A percentile compares a stretch with the other conserved stretches of the same genome.
Conservation (phyloP, 1,284 basidiomycete genomes). For the Pseudozyma sp. region DNA sequence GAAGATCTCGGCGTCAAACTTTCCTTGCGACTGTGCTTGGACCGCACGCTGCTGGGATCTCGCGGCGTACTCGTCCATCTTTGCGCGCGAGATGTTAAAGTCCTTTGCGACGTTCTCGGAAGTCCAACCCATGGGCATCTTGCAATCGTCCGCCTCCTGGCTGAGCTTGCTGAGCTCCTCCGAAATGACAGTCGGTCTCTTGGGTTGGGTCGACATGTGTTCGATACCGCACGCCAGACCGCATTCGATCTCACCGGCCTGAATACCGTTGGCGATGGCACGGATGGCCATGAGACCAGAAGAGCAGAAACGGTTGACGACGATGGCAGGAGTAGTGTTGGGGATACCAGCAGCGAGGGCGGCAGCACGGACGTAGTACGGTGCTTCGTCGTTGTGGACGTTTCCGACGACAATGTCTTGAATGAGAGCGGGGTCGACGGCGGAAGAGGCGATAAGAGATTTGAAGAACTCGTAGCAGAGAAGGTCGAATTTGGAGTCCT, state of each 20-base stretch:
- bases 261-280: conserved; percentile 82
- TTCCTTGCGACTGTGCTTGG: conserved; percentile 74
- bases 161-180: conserved; percentile 42
- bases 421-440: conserved; percentile 77
- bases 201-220: conserved; percentile 74
- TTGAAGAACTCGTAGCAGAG: conserved; percentile 62
- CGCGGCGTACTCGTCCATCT: conserved; percentile 87
- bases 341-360: conserved; percentile 85
- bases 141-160: conserved; percentile 61
- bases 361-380: conserved; percentile 71
- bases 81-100: conserved; percentile 82
- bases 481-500: conserved; percentile 73
- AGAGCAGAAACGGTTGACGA: conserved; percentile 70
- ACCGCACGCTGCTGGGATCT: conserved; percentile 83
- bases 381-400: conserved; percentile 54
- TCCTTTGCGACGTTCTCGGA: conserved; percentile 79
- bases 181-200: conserved; percentile 42
- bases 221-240: conserved; percentile 87
- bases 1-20: conserved; percentile 82
- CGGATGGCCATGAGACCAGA: conserved; percentile 87
- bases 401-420: conserved; percentile 81
- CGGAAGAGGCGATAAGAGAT: conserved; percentile 76
- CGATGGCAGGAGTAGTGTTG: conserved; percentile 79
- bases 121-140: conserved; percentile 87
- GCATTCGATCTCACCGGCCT: conserved; percentile 82